Evolutionary conservation across 371 early-diverging fungal genomes (phyloP), one percentile per base, ranked within the genome.

Genomic region (Lichtheimia corymbifera): DNA sequence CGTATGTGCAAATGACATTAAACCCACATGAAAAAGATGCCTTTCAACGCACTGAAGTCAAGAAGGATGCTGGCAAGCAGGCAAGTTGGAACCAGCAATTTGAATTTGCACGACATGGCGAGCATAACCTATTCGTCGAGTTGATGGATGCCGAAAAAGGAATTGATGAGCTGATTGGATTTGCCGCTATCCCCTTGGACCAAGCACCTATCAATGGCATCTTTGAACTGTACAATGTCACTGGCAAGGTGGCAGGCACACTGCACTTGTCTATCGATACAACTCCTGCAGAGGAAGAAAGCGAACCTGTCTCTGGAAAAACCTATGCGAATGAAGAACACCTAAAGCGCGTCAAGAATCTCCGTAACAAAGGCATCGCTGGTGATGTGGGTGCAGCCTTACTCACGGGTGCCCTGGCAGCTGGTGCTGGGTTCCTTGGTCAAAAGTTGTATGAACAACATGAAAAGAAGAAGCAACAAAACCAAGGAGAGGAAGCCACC

Each of bases 41-140:
- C 20, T 85, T 71, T 76, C 72, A 80, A 56, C 77, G 73, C 65
- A 85, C 85, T 27, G 77, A 72, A 56, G 77, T 77, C 52, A 77
- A 82, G 64, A 80, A 85, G 68, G 64, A 82, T 43, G 77, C 73
- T 28, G 85, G 83, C 69, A 73, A 76, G 30, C 64, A 68, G 40
- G 73, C 85, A 0, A 68, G 66, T 55, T 85, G 83, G 83, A 80
- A 83, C 70, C 80, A 85, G 65, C 55, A 79, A 53, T 85, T 83
- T 59, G 70, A 50, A n/a, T 22, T 79, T 50, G 60, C 77, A 3
- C 73, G 81, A 25, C 59, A 72, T 27, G 82, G 82, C 47, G 74
- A 83, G 45, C 64, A 74, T 35, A 76, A 83, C 50, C 71, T 85
- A 27, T 85, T 55, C 55, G 60, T 85, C 40, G 85, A 85, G 70